Percentiles rank a stretch among this genome's conserved stretches.
These are phyloP conservation scores for Blastomyces emzantsi DNA, from an alignment of 2,329 filamentous ascomycete genomes.

Conservation along the genomic window DNA sequence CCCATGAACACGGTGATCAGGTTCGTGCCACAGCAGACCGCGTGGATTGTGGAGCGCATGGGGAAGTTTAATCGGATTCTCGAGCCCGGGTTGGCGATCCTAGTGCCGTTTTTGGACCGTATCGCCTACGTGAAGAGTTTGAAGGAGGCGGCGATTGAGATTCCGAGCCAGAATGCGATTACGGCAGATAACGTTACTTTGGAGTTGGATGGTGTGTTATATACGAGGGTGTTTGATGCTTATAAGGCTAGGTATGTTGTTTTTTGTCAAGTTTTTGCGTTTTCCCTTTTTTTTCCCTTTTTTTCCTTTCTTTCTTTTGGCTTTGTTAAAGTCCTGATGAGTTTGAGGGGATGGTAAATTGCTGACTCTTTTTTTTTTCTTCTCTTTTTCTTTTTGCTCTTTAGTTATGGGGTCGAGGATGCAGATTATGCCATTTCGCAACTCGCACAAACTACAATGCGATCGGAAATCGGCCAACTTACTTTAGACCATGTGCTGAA, in stretches of 20 bases:
- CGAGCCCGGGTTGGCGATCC: constrained; percentile 78
- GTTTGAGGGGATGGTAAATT: not conserved
- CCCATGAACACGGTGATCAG: constrained; percentile 92
- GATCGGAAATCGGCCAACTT: constrained; percentile 93
- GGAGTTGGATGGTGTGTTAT: constrained; percentile 90
- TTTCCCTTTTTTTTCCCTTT: too few species aligned
- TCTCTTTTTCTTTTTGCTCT: constrained; percentile 2
- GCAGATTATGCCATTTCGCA: constrained; percentile 98
- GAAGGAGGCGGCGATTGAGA: constrained; percentile 94
- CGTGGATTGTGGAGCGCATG: constrained; percentile 99
- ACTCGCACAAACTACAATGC: constrained; percentile 97
- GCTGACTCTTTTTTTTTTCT: constrained; percentile 9
- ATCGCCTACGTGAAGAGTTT: constrained; percentile 97
- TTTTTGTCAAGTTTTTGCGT: constrained; percentile 7
- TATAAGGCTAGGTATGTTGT: constrained; percentile 79
- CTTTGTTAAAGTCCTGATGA: not conserved
- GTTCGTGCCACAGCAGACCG: constrained; percentile 98
- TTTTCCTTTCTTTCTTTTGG: not conserved
- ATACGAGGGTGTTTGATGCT: constrained; percentile 92
- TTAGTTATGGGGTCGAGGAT: constrained; percentile 93
- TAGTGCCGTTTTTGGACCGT: constrained; percentile 84
- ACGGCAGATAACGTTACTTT: constrained; percentile 97
- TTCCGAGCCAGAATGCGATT: constrained; percentile 94
- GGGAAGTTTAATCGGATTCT: constrained; percentile 92
- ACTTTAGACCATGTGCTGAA: constrained; percentile 96